Evolutionary conservation across 306 rosid species (phyloP), one percentile per base, ranked within the genome.

Genomic region (Vachellia collinsii): DNA sequence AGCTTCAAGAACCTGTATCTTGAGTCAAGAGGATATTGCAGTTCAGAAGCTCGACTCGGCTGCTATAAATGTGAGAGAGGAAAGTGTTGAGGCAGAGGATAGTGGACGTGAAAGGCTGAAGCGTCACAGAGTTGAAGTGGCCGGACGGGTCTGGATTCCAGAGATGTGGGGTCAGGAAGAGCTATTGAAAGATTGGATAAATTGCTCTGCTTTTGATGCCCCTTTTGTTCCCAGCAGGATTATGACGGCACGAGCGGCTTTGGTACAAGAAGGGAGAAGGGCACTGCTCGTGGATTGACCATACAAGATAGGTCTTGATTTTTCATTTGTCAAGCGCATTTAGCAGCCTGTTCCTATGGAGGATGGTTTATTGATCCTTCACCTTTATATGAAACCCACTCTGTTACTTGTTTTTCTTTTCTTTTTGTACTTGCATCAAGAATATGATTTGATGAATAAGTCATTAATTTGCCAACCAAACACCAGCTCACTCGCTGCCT

Each of bases 101-200:
- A 77, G 79, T 74, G 94, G 89, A 67, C 86, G 92, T 0, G 98
- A 94, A 91, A 92, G 79, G 91, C 86, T 91, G 89, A 90, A 89
- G 79, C 84, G 85, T 84, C 95, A 89, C 53, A 77, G 93, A 56
- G 70, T 86, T 68, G 95, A 92, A 80, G 87, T 92, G 61, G 91
- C 92, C 3, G 97, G 94, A n/a, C 83, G 86, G 56, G 92, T 92
- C 3, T 94, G 97, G 99, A 91, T 94, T 67, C 99, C 99, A 39
- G 99, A 94, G 1, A 85, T 82, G 23, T 94, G 99, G 97, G 99
- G 97, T 4, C 97, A 94, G 66, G 97, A 94, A 81, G 95, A 92
- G 25, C 79, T 92, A 0, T 77, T 94, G 78, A 90, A 90, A 85
- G 95, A 91, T 75, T 93, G 97, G 99, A 89, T 89, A 38, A 95